phyloP scores from a whole-genome alignment of 23 red algal genomes.

The Cyanidioschyzon merolae region DNA sequence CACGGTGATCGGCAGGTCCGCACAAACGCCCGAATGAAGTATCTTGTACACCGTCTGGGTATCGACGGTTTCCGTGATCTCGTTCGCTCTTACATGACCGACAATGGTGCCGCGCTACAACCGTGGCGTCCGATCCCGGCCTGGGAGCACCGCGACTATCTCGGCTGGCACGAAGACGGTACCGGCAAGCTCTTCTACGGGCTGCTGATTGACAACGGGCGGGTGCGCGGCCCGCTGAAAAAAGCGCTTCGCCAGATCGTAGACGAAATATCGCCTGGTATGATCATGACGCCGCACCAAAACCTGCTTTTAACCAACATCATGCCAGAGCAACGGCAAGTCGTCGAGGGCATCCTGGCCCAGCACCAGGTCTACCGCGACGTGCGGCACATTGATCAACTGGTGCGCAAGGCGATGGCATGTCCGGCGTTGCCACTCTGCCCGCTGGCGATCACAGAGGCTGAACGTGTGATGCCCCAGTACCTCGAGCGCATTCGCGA shows the following conservation, averaged over 20 bases:
- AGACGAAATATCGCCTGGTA: constrained; percentile 46
- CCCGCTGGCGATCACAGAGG: constrained; percentile 75
- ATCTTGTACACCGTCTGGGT: constrained; percentile 73
- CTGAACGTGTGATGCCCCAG: constrained; percentile 80
- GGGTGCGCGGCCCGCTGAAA: constrained; percentile 70
- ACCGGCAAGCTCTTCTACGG: constrained; percentile 81
- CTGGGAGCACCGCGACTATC: constrained; percentile 92
- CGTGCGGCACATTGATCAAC: constrained; percentile 38
- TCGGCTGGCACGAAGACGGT: constrained; percentile 95
- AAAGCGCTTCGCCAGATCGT: constrained; percentile 62
- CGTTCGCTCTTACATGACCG: constrained; percentile 63
- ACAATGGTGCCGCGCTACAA: constrained; percentile 19
- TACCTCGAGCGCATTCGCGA: constrained; percentile 51
- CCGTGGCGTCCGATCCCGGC: constrained; percentile 43
- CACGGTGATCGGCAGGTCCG: constrained; percentile 90
- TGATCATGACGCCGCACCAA: constrained; percentile 85
- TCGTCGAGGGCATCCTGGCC: constrained; percentile 57
- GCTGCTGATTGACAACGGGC: constrained; percentile 85
- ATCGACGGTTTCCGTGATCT: constrained; percentile 84
- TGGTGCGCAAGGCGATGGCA: constrained; percentile 71
- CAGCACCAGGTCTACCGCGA: constrained; percentile 38
- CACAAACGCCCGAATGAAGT: constrained; percentile 88
- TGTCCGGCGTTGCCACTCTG: constrained; percentile 96
- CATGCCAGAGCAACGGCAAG: constrained; percentile 40
- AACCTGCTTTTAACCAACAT: constrained; percentile 94